These are phyloP conservation scores for Picochlorum sp. DNA, from an alignment of 139 green algal genomes.

Conservation along the genomic window DNA sequence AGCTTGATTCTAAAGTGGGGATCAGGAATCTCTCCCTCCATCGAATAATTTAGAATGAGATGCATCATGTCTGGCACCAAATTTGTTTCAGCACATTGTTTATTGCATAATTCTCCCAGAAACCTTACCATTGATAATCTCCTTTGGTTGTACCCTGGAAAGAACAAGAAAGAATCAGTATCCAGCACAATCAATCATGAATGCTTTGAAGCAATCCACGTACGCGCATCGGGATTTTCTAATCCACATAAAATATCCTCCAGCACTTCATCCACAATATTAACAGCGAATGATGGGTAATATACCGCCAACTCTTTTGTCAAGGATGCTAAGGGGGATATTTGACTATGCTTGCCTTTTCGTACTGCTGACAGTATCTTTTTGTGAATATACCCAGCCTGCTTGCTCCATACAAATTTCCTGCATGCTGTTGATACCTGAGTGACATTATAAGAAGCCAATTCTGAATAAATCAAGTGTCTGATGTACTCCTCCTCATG, in stretches of 20 bases:
- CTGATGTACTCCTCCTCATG: conserved; percentile 82
- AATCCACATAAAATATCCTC: conserved; percentile 75
- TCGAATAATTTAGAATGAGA: conserved; percentile 48
- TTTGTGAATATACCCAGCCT: conserved; percentile 72
- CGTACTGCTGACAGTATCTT: conserved; percentile 65
- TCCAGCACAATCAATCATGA: neutral
- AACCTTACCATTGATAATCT: conserved; percentile 69
- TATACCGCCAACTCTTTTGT: conserved; percentile 66
- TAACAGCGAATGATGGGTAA: conserved; percentile 66
- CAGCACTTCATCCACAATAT: conserved; percentile 70
- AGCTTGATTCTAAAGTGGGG: conserved; percentile 61
- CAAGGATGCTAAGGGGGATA: conserved; percentile 70
- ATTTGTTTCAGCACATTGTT: conserved; percentile 54
- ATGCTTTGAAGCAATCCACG: neutral
- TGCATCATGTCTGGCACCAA: conserved; percentile 84
- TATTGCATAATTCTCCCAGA: conserved; percentile 92
- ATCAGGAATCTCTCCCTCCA: conserved; percentile 4
- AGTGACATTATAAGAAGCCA: conserved; percentile 20
- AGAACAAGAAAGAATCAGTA: too few species aligned
- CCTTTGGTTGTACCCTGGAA: conserved; percentile 59
- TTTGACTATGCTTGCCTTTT: conserved; percentile 48
- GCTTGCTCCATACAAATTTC: conserved; percentile 9
- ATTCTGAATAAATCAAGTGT: conserved; percentile 69
- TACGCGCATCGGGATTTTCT: conserved; percentile 42
- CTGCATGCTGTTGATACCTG: too few species aligned